These are phyloP conservation scores for Amylocarpus encephaloides DNA, from an alignment of 2,329 filamentous ascomycete genomes.

Conservation along the genomic window DNA sequence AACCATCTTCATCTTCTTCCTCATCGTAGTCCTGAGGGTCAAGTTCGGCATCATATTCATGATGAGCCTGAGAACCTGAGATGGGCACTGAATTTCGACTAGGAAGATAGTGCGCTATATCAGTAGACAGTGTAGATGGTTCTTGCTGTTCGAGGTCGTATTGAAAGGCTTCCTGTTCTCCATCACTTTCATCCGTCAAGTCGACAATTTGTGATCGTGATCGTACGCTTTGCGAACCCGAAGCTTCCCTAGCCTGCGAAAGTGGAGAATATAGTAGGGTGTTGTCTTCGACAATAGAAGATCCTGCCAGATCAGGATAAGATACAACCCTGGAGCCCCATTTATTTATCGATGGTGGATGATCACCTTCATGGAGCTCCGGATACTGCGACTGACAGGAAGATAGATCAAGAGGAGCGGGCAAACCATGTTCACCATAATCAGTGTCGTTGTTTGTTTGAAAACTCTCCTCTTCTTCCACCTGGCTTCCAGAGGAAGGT, in stretches of 20 bases:
- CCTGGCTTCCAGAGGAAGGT: too few species aligned
- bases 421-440: background rate
- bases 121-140: too few species aligned
- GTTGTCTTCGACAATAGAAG: background rate
- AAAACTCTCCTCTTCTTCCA: too few species aligned
- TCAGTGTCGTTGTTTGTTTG: background rate
- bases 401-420: background rate
- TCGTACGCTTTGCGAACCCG: constrained; percentile 19
- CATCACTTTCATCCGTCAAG: constrained; percentile 23
- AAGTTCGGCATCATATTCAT: background rate
- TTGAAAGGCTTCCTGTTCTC: constrained; percentile 3
- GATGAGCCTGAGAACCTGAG: background rate
- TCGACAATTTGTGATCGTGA: constrained; percentile 22
- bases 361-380: constrained; percentile 10
- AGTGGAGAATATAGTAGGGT: background rate
- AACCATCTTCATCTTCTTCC: background rate
- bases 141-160: background rate
- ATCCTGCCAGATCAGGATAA: constrained; percentile 21
- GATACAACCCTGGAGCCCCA: constrained; percentile 6
- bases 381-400: constrained; percentile 10
- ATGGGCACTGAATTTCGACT: background rate
- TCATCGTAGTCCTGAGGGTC: background rate
- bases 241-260: constrained; percentile 12
- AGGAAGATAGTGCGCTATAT: too few species aligned
- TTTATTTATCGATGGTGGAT: background rate